A percentile compares a stretch with the other conserved stretches of the same genome.
Evolutionary conservation across 2,329 filamentous ascomycete genomes (phyloP).

Genomic region (Diaporthe sp.): DNA sequence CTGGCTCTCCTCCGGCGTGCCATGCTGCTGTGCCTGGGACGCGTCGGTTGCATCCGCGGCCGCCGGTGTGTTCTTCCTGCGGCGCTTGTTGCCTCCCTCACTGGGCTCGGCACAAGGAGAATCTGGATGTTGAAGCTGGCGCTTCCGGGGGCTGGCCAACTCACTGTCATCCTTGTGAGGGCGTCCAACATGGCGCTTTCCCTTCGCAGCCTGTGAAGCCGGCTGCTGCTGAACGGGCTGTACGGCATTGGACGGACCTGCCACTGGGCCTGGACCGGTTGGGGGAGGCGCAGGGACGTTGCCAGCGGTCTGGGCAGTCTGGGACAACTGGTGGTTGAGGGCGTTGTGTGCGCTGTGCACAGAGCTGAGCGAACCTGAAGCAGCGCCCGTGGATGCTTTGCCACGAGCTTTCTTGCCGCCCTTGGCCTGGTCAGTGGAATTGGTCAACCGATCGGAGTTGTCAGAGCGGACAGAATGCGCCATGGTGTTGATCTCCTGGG

Average conservation of each 20-base stretch:
- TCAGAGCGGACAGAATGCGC: not conserved
- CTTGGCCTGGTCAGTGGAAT: not conserved
- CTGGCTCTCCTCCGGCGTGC: not conserved
- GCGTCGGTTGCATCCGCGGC: not conserved
- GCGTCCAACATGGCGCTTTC: conserved; percentile 8
- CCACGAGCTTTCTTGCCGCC: not conserved
- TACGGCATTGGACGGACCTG: not conserved
- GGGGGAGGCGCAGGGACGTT: no score
- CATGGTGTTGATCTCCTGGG: not conserved
- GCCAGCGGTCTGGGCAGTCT: not conserved
- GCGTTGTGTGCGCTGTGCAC: not conserved
- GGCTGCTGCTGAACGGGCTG: not conserved
- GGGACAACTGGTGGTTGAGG: not conserved
- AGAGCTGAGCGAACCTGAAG: not conserved
- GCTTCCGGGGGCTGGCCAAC: not conserved
- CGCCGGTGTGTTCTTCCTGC: not conserved
- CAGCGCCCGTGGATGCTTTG: not conserved
- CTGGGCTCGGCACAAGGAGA: not conserved
- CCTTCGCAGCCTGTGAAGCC: not conserved
- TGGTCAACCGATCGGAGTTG: not conserved
- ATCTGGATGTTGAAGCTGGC: conserved; percentile 1
- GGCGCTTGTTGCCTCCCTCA: conserved; percentile 7
- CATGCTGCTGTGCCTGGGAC: not conserved
- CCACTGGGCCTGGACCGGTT: not conserved
- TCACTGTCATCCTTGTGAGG: not conserved